Evolutionary conservation across 176 grass and related monocot species (phyloP).

Genomic region (Oryza punctata): DNA sequence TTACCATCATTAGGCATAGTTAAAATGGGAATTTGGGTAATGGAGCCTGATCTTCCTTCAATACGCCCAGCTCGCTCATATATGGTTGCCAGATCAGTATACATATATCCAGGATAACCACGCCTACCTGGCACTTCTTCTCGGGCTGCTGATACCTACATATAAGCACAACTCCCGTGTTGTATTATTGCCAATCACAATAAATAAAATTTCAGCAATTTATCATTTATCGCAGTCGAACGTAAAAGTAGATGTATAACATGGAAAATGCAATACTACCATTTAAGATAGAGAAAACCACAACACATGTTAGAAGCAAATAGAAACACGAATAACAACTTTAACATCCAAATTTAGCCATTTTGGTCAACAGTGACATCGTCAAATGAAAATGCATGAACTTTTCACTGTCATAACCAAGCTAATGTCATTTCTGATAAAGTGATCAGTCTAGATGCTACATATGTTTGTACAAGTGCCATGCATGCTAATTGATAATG

Average conservation of each 20-base stretch:
- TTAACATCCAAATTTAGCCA: neutral
- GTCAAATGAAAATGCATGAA: neutral
- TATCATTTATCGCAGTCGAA: neutral
- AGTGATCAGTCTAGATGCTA: neutral
- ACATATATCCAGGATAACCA: slow-evolving; percentile 99
- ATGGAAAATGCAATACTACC: neutral
- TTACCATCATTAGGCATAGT: slow-evolving; percentile 99
- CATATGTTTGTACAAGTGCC: slow-evolving; percentile 10
- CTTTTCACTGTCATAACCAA: neutral
- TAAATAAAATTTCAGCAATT: neutral
- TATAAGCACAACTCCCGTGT: slow-evolving; percentile 1
- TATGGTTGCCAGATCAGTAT: slow-evolving; percentile 98
- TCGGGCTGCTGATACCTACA: slow-evolving; percentile 92
- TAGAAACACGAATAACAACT: neutral
- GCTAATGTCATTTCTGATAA: slow-evolving; percentile 7
- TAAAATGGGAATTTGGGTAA: slow-evolving; percentile 99
- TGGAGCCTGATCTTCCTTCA: slow-evolving; percentile 95
- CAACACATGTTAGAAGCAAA: slow-evolving; percentile 11
- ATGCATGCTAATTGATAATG: neutral
- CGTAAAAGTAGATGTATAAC: neutral
- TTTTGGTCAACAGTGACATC: neutral
- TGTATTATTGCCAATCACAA: neutral
- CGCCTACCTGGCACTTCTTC: slow-evolving; percentile 99
- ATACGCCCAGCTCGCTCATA: slow-evolving; percentile 99
- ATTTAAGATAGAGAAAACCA: neutral